Percentiles rank a stretch among this genome's conserved stretches.
These are phyloP conservation scores for Argentina anserina DNA, from an alignment of 306 rosid genomes.

Conservation along the genomic window DNA sequence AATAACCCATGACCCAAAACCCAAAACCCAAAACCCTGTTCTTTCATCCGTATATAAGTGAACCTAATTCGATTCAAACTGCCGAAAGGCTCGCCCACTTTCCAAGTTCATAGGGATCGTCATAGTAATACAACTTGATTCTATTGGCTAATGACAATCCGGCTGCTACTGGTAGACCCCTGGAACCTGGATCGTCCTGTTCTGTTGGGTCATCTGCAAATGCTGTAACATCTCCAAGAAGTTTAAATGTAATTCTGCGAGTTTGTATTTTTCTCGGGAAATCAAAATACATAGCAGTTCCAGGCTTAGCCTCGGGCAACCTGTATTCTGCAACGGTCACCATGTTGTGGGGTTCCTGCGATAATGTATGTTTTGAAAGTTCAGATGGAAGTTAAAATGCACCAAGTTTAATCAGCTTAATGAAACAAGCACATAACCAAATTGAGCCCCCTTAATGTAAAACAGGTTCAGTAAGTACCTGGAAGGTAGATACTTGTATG, in stretches of 20 bases:
- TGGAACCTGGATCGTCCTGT: constrained; percentile 63
- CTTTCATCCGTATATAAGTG: not conserved
- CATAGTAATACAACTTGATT: constrained; percentile 71
- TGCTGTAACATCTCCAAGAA: constrained; percentile 82
- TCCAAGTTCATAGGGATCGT: constrained; percentile 85
- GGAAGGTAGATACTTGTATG: constrained; percentile 74
- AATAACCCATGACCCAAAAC: constrained; percentile 11
- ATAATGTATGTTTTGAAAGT: constrained; percentile 8
- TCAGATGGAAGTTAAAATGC: not conserved
- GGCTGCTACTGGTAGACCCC: constrained; percentile 48
- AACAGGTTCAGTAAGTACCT: constrained; percentile 49
- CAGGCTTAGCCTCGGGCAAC: constrained; percentile 82
- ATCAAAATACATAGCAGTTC: constrained; percentile 93
- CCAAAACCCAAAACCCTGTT: not conserved
- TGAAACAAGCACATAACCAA: not conserved
- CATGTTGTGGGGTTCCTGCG: constrained; percentile 63
- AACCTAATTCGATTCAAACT: constrained; percentile 32
- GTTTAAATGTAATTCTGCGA: constrained; percentile 66
- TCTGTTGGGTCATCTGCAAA: constrained; percentile 76
- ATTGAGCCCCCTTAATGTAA: constrained; percentile 7
- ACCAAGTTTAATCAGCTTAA: not conserved
- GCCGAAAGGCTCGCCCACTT: constrained; percentile 96
- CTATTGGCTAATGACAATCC: constrained; percentile 81
- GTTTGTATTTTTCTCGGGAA: constrained; percentile 65
- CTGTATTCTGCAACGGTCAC: constrained; percentile 78